phyloP scores from a whole-genome alignment of 306 rosid genomes.

The Parietaria judaica region DNA sequence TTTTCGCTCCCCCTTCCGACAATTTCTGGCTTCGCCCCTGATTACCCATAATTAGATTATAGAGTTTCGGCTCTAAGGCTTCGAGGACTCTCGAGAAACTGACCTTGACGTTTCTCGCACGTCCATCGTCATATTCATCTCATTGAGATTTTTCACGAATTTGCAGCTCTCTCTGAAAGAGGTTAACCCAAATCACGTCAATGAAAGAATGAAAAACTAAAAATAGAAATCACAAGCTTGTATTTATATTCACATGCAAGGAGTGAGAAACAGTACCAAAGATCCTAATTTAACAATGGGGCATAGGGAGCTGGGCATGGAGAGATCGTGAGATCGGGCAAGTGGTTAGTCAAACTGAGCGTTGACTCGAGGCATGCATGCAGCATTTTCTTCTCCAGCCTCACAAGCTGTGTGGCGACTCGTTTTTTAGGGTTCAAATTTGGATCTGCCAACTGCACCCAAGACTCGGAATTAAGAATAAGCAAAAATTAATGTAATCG shows the following conservation, averaged over 20 bases:
- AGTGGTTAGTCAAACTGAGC: slow-evolving; percentile 46
- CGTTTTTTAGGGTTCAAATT: slow-evolving; percentile 69
- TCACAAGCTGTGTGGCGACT: slow-evolving; percentile 76
- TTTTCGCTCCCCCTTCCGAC: too few relatives aligned
- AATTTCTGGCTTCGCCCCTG: too few relatives aligned
- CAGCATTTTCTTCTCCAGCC: slow-evolving; percentile 80
- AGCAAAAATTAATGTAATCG: background rate
- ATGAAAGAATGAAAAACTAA: background rate
- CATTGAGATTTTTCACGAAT: slow-evolving; percentile 1
- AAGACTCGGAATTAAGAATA: slow-evolving; percentile 15
- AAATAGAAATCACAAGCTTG: background rate
- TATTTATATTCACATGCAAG: background rate
- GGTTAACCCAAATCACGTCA: slow-evolving; percentile 11
- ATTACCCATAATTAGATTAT: too few relatives aligned
- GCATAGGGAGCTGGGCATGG: slow-evolving; percentile 90
- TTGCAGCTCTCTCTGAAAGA: slow-evolving; percentile 8
- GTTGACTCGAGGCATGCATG: slow-evolving; percentile 76
- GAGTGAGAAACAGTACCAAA: slow-evolving; percentile 17
- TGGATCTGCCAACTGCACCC: slow-evolving; percentile 52
- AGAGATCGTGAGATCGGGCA: slow-evolving; percentile 69
- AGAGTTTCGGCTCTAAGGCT: too few relatives aligned
- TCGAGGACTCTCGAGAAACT: background rate
- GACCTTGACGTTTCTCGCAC: slow-evolving; percentile 21
- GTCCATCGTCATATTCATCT: slow-evolving; percentile 22
- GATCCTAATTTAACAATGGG: slow-evolving; percentile 58